Base-by-base conservation (phyloP, 306 rosid genomes). In the Argentina anserina region DNA sequence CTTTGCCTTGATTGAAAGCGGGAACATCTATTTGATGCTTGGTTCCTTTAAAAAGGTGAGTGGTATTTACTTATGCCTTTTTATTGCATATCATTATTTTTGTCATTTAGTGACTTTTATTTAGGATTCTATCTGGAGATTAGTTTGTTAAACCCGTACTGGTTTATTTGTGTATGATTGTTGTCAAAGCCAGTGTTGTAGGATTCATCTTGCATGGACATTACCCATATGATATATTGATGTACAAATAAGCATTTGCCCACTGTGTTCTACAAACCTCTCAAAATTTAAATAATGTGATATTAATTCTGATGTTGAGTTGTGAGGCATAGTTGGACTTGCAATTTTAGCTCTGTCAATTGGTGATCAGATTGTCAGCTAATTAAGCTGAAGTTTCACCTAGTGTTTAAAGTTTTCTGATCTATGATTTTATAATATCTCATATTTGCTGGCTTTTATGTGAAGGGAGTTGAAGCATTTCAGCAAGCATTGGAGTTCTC, bases 401-500 rank as follows among this genome's bases (percentile, higher is more conserved):
- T 49, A 39, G 49, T 47, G 75, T 64, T 64, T 5, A 66, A 64
- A 21, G 34, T n/a, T 26, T 14, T 34, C 26, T 69, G 29, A 66
- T 50, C 75, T 17, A 40, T 69, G 39, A 14, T 46, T 37, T 74
- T 37, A 61, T 50, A 33, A 17, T 69, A 49, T 37, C 47, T 73
- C 21, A 63, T 56, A 49, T 69, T 45, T 23, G 69, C 34, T 34
- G 82, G 77, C 81, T 78, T 87, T 67, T 73, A 34, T 69, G 20
- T 76, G 60, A 84, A 93, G 98, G 98, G 97, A 82, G 82, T 91
- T 63, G 98, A 93, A 75, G 89, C 81, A 68, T 91, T 90, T 84
- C 90, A 72, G 67, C 88, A 81, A 86, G 98, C 96, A 53, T 79
- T 91, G 74, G 85, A 84, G 77, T 83, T 89, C 67, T 84, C 85